Conservation (phyloP, 2,329 filamentous ascomycete genomes). For the Fusarium staphyleae region DNA sequence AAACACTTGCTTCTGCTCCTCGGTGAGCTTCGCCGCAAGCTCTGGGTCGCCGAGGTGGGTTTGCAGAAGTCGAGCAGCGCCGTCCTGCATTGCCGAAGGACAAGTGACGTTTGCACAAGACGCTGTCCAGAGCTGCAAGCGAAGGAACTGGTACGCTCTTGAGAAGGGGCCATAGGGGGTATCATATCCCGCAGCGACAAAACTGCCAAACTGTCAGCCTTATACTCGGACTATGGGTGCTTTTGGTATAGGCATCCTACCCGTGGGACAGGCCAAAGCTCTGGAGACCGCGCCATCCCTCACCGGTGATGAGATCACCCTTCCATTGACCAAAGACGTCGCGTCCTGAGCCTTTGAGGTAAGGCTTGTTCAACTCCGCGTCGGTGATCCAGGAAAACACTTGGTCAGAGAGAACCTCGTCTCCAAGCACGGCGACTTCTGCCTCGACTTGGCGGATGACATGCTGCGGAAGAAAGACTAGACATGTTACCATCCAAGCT, state of each 20-base stretch:
- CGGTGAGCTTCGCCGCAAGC: slow-evolving; percentile 39
- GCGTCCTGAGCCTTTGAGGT: slow-evolving; percentile 62
- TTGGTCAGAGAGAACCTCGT: slow-evolving; percentile 60
- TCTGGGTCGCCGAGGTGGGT: slow-evolving; percentile 49
- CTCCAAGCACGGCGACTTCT: slow-evolving; percentile 57
- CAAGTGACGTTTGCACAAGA: slow-evolving; percentile 69
- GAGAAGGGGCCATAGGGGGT: slow-evolving; percentile 57
- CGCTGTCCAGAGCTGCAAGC: slow-evolving; percentile 63
- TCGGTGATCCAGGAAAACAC: slow-evolving; percentile 67
- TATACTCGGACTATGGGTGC: too few relatives aligned
- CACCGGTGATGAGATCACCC: slow-evolving; percentile 66
- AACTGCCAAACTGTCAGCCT: slow-evolving; percentile 38
- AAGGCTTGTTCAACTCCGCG: slow-evolving; percentile 70
- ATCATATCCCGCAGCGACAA: slow-evolving; percentile 68
- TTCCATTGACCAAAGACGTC: slow-evolving; percentile 68
- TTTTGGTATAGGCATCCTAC: slow-evolving; percentile 26
- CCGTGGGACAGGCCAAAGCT: slow-evolving; percentile 65
- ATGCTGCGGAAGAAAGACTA: slow-evolving; percentile 58
- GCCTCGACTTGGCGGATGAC: slow-evolving; percentile 50
- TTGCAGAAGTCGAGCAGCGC: slow-evolving; percentile 61
- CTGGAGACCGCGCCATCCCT: slow-evolving; percentile 71
- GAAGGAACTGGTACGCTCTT: slow-evolving; percentile 66
- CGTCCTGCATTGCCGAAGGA: slow-evolving; percentile 72
- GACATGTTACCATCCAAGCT: slow-evolving; percentile 1
- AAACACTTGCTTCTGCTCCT: slow-evolving; percentile 52